Evolutionary conservation across 164 flowering plant species (phyloP), one percentile per base, ranked within the genome.

Genomic region (Magnolia kwangsiensis): DNA sequence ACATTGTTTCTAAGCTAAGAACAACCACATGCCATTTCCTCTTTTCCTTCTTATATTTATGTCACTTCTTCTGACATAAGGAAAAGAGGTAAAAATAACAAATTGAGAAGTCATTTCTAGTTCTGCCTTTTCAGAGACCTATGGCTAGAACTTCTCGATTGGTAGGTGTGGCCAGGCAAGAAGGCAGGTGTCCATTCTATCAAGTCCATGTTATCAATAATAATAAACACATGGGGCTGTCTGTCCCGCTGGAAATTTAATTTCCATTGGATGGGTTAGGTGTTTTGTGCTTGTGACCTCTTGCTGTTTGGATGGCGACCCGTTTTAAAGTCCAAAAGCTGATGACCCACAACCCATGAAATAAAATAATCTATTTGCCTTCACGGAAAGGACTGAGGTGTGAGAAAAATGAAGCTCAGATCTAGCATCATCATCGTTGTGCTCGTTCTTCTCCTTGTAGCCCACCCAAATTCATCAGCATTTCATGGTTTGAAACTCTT

Each of bases 201-300:
- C 24, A 23, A 0, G 24, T 23, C 24, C 24, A 23, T 71, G 75
- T 80, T 80, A 67, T 8, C 18, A 65, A 16, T 80, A 86, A 89
- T 83, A 80, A 86, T 81, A 72, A 80, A 84, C 89, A 87, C 89
- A 87, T 87, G 91, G 83, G 79, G 51, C 58, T 82, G 87, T 84
- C 84, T 65, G 8, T 27, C 58, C 63, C 51, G 63, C 70, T 4
- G 59, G 50, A 61, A 51, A 7, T 13, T 69, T n/a, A 45, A 78
- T 50, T 50, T 27, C n/a, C 19, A 1, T 72, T 21, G 9, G 5
- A 0, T 67, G 23, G 64, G 64, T 58, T 55, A 31, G 69, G 61
- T 63, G 55, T n/a, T 45, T 69, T 74, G 74, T 84, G 45, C 70
- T 45, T n/a, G 1, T 14, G 66, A 21, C 81, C 82, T 76, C 21